phyloP scores from a whole-genome alignment of 371 early-diverging fungal genomes.

The Mortierella sp. region DNA sequence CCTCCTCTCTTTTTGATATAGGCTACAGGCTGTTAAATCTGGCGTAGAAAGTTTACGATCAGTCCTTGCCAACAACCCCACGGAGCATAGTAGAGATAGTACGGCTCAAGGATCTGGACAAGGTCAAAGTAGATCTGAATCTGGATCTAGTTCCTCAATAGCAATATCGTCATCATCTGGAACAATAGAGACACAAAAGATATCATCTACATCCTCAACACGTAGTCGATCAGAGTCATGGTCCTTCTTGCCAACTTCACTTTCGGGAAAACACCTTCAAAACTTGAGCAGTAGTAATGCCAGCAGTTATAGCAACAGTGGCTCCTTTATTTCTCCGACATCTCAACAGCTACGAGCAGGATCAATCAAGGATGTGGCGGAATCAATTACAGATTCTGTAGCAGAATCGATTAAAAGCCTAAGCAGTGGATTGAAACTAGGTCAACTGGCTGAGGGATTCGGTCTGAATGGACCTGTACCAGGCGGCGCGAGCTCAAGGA shows the following conservation, averaged over 20 bases:
- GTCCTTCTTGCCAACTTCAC: conserved; percentile 25
- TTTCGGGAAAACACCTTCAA: conserved; percentile 16
- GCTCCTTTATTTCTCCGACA: neutral
- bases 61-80: conserved; percentile 33
- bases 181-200: neutral
- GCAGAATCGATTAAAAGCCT: conserved; percentile 47
- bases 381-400: conserved; percentile 40
- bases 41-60: conserved; percentile 49
- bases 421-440: conserved; percentile 29
- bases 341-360: neutral
- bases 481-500: neutral
- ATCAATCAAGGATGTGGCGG: conserved; percentile 16
- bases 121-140: neutral
- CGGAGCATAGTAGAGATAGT: neutral
- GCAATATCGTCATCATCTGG: conserved; percentile 5
- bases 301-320: neutral
- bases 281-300: conserved; percentile 3
- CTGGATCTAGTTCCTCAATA: conserved; percentile 4
- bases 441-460: conserved; percentile 32
- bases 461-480: conserved; percentile 20
- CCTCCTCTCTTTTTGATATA: conserved; percentile 1
- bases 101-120: neutral
- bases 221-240: conserved; percentile 16
- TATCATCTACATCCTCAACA: neutral
- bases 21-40: conserved; percentile 46